Conservation (phyloP, 345 rosid species). For the Eucalyptus dawsonii region DNA sequence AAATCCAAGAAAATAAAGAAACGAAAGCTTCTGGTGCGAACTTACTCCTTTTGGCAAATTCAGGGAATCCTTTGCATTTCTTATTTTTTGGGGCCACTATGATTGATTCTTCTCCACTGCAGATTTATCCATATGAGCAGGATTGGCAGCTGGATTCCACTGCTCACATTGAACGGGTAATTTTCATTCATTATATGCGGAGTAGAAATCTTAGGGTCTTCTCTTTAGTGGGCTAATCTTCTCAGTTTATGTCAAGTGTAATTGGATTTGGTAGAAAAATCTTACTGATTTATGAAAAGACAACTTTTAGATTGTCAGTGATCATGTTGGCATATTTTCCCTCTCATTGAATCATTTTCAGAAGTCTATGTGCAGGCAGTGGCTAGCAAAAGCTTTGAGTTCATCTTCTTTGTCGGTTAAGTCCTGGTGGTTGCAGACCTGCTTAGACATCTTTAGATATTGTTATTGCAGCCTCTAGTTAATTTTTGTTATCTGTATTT, state of each 20-base stretch:
- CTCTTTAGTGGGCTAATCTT: neutral
- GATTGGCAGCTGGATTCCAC: constrained; percentile 67
- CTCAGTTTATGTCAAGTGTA: neutral
- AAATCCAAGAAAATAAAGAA: constrained; percentile 90
- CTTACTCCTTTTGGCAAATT: neutral
- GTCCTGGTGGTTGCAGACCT: neutral
- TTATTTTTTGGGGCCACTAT: neutral
- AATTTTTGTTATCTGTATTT: neutral
- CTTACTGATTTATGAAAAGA: neutral
- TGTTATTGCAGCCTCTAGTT: neutral
- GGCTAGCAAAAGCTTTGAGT: neutral
- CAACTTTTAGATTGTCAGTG: neutral
- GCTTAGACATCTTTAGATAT: neutral
- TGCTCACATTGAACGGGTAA: constrained; percentile 63
- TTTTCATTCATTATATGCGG: neutral
- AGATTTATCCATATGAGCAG: constrained; percentile 78
- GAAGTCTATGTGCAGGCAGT: neutral
- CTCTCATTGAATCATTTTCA: neutral
- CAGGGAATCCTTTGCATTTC: neutral
- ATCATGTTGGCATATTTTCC: too few species aligned
- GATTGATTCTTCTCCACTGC: constrained; percentile 13
- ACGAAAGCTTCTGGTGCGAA: constrained; percentile 40
- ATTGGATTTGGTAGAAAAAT: neutral
- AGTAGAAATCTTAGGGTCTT: neutral
- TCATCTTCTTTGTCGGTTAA: neutral